Evolutionary conservation across 139 green algal species (phyloP), one percentile per base, ranked within the genome.

Genomic region (Parachlorella kessleri): DNA sequence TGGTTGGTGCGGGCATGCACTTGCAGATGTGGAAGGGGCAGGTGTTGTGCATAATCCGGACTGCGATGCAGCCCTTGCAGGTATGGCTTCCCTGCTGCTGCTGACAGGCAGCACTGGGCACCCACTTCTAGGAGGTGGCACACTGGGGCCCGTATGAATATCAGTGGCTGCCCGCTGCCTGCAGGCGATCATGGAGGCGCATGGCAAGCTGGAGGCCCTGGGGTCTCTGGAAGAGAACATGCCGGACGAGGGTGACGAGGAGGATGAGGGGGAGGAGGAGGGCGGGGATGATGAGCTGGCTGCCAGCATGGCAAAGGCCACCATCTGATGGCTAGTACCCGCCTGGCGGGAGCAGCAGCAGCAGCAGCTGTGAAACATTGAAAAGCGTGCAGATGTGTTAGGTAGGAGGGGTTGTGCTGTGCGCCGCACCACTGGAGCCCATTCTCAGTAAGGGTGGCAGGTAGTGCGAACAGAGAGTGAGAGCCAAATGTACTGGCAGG

Each of bases 141-240:
- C n/a, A n/a, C n/a, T n/a, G n/a, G n/a, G n/a, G n/a, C n/a, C n/a
- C n/a, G n/a, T n/a, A n/a, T n/a, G n/a, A n/a, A n/a, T n/a, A n/a
- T n/a, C n/a, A n/a, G n/a, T n/a, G n/a, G n/a, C n/a, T 3, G 35
- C 35, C n/a, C 33, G 32, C 7, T 55, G 24, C 69, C 23, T 75
- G 74, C 70, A 84, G 77, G 75, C 66, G 2, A 53, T 87, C 9
- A 72, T 92, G 75, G 55, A 66, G 26, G 53, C 54, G 4, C 81
- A 78, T 23, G 85, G 80, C 42, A 86, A 87, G 78, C 4, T 41
- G 55, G 55, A 80, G 18, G 78, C 73, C 9, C 79, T 92, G 33
- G 88, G 88, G 21, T 63, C 78, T 2, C 66, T 92, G 33, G 88
- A 92, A 3, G 88, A 92, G 0, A 92, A 92, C 70, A 82, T 87